phyloP scores from a whole-genome alignment of 345 rosid genomes.

The Lepidium aucheri region DNA sequence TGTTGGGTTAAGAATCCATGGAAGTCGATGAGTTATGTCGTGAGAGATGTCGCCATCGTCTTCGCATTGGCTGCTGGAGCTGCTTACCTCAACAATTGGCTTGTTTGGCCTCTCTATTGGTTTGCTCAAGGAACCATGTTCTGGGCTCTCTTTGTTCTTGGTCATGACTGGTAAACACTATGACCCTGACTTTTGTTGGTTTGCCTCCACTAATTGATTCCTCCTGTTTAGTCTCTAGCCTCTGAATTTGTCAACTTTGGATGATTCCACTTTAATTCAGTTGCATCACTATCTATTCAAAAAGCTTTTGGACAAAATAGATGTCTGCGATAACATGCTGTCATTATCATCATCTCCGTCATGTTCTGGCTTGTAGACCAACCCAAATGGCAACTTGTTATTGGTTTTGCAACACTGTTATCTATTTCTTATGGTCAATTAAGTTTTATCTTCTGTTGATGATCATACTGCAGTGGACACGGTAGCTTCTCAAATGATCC shows the following conservation, averaged over 20 bases:
- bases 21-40: constrained; percentile 72
- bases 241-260: constrained; percentile 17
- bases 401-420: background rate
- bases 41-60: constrained; percentile 62
- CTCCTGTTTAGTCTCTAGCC: background rate
- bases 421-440: background rate
- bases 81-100: constrained; percentile 56
- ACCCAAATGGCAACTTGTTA: background rate
- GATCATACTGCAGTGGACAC: constrained; percentile 55
- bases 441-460: background rate
- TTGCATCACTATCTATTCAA: background rate
- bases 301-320: background rate
- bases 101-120: constrained; percentile 94
- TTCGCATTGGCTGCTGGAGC: constrained; percentile 76
- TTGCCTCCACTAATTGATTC: background rate
- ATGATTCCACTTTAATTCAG: background rate
- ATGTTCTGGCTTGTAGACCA: background rate
- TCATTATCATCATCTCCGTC: background rate
- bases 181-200: background rate
- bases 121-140: constrained; percentile 90
- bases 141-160: constrained; percentile 96
- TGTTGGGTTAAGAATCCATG: constrained; percentile 88
- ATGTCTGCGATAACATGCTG: background rate
- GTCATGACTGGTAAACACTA: constrained; percentile 71
- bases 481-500: constrained; percentile 80